These are phyloP conservation scores for Flueggea neowawraea DNA, from an alignment of 441 rosid genomes.

Conservation along the genomic window DNA sequence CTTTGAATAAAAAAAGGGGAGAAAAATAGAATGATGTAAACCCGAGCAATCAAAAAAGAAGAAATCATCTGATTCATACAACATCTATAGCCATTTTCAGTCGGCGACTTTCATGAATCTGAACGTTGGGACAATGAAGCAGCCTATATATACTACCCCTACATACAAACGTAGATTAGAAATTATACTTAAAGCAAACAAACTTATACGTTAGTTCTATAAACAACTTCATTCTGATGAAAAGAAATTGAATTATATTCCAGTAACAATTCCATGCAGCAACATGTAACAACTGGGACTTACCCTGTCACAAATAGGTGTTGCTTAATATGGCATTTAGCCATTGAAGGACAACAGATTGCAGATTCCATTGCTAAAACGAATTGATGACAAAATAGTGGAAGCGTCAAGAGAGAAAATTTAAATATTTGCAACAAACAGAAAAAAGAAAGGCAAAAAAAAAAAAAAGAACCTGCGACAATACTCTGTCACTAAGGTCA, in stretches of 20 bases:
- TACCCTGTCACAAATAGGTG: no score
- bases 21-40: not conserved
- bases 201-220: no score
- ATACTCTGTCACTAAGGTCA: conserved; percentile 91
- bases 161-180: conserved; percentile 14
- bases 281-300: no score
- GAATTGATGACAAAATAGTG: no score
- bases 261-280: no score
- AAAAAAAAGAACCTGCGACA: conserved; percentile 50
- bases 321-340: no score
- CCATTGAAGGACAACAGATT: no score
- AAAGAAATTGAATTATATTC: no score
- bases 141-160: conserved; percentile 97
- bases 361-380: no score
- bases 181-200: not conserved
- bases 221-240: no score
- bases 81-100: conserved; percentile 97
- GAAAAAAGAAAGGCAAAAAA: not conserved
- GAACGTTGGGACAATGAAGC: conserved; percentile 78
- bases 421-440: not conserved
- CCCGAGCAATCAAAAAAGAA: not conserved
- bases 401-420: not conserved
- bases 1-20: conserved; percentile 11
- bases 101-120: conserved; percentile 78
- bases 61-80: conserved; percentile 35